phyloP scores from a whole-genome alignment of 371 early-diverging fungal genomes.

The Mortierella sp. region DNA sequence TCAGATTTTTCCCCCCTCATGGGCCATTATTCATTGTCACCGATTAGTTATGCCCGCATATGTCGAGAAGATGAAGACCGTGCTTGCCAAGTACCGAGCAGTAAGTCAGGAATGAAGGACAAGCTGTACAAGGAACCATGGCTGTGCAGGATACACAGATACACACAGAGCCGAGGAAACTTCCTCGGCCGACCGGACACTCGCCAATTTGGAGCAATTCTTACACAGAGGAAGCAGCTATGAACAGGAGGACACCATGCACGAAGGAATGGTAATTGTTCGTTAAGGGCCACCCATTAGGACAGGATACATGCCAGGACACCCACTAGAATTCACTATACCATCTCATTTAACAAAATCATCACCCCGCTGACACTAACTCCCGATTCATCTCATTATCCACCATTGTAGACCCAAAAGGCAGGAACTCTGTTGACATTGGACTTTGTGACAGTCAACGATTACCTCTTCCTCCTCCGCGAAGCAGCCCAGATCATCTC shows the following conservation, averaged over 20 bases:
- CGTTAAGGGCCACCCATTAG: not conserved
- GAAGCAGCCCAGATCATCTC: slow-evolving; percentile 79
- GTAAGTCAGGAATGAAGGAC: slow-evolving; percentile 50
- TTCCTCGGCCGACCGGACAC: not conserved
- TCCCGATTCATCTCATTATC: not conserved
- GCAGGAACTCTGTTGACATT: slow-evolving; percentile 81
- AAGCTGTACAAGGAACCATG: not conserved
- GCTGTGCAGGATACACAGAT: not conserved
- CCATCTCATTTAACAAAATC: not conserved
- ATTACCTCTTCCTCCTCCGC: slow-evolving; percentile 94
- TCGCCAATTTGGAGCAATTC: not conserved
- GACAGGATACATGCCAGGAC: not conserved
- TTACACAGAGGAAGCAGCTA: not conserved
- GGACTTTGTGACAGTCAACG: slow-evolving; percentile 91
- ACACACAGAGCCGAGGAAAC: not conserved
- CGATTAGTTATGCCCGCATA: slow-evolving; percentile 71
- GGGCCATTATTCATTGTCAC: too few relatives aligned
- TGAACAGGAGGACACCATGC: not conserved
- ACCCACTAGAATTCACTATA: not conserved
- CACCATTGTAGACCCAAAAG: slow-evolving; percentile 64
- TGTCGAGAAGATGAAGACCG: slow-evolving; percentile 70
- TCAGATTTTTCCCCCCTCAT: not conserved
- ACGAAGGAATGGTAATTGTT: too few relatives aligned
- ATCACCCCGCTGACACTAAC: not conserved
- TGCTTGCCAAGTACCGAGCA: slow-evolving; percentile 75